phyloP scores from a whole-genome alignment of 805 yeast species.

The Starmerella kuoi region DNA sequence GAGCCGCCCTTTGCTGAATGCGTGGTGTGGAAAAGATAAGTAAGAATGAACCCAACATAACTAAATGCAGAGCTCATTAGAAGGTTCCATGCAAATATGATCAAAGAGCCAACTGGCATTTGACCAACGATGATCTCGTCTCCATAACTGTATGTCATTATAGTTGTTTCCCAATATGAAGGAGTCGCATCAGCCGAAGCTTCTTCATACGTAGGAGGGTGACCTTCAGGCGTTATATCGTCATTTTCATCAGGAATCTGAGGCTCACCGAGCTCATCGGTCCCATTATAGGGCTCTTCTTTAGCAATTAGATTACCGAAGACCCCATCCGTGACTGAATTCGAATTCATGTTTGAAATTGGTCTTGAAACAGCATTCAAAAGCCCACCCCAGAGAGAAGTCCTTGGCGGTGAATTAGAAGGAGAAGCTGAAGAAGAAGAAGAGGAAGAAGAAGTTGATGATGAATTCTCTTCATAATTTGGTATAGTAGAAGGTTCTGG shows the following conservation, averaged over 20 bases:
- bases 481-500: no score
- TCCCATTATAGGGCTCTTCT: constrained; percentile 41
- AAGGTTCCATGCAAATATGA: constrained; percentile 81
- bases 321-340: constrained; percentile 61
- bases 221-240: constrained; percentile 35
- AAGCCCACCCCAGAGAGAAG: constrained; percentile 13
- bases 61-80: constrained; percentile 86
- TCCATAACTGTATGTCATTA: constrained; percentile 57
- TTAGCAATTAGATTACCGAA: constrained; percentile 85
- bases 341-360: neutral
- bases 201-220: constrained; percentile 82
- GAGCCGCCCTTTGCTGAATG: constrained; percentile 97
- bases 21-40: constrained; percentile 84
- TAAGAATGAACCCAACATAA: constrained; percentile 80
- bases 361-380: constrained; percentile 7
- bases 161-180: constrained; percentile 90
- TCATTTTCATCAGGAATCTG: constrained; percentile 20
- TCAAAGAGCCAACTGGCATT: constrained; percentile 84
- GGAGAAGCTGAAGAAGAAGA: no score
- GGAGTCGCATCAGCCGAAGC: constrained; percentile 92
- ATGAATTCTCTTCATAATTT: no score
- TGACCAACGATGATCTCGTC: constrained; percentile 94
- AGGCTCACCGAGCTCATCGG: constrained; percentile 15
- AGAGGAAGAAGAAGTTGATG: no score
- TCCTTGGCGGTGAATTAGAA: no score